These are phyloP conservation scores for Fraxinus sp. DNA, from an alignment of 305 asterid genomes.

Conservation along the genomic window DNA sequence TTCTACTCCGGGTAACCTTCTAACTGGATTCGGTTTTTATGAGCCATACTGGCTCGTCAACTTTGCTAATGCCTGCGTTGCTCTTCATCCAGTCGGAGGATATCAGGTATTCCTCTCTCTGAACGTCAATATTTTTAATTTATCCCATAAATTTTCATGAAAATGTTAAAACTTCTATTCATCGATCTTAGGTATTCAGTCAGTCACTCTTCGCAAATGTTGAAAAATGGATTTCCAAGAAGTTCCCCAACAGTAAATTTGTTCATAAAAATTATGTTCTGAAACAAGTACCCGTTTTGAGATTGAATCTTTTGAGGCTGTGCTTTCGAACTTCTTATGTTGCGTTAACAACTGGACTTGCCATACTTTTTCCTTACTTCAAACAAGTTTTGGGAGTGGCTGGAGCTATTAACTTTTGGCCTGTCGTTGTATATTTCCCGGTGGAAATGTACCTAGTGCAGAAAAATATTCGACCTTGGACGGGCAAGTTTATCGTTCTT, in stretches of 20 bases:
- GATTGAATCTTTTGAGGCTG: conserved; percentile 47
- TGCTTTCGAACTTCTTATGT: conserved; percentile 59
- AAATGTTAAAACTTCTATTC: background rate
- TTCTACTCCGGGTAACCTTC: conserved; percentile 72
- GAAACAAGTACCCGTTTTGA: conserved; percentile 38
- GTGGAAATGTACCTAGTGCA: conserved; percentile 74
- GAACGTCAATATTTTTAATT: background rate
- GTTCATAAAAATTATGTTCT: conserved; percentile 28
- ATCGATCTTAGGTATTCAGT: conserved; percentile 41
- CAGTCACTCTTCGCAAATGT: conserved; percentile 62
- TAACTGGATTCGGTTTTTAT: conserved; percentile 82
- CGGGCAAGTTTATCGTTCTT: conserved; percentile 39
- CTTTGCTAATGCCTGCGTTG: conserved; percentile 77
- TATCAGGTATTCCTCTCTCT: conserved; percentile 56
- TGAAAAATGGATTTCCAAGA: conserved; percentile 44
- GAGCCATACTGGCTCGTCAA: conserved; percentile 82
- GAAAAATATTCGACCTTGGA: conserved; percentile 44
- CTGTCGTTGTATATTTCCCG: conserved; percentile 64
- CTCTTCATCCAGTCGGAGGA: conserved; percentile 75
- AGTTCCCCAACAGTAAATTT: conserved; percentile 45
- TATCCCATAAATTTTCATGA: background rate
- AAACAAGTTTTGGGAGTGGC: conserved; percentile 69
- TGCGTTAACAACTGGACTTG: conserved; percentile 48
- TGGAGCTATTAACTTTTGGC: conserved; percentile 77
- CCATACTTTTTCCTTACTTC: conserved; percentile 63